Conservation (phyloP, 345 rosid species). For the Boechera retrofracta region DNA sequence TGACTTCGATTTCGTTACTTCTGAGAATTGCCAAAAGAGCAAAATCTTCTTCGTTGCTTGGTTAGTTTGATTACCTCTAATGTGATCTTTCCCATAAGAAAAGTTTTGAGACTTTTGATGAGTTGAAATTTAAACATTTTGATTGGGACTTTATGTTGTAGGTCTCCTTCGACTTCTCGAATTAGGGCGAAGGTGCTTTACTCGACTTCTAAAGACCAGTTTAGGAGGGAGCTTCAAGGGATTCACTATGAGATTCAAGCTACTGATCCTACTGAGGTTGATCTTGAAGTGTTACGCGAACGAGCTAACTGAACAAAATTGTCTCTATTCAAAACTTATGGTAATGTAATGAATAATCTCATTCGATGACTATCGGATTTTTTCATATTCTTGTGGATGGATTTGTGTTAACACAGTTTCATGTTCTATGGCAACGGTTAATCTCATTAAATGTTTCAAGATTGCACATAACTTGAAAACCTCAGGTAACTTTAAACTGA, state of each 20-base stretch:
- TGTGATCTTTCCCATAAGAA: background rate
- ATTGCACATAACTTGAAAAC: background rate
- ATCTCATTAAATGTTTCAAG: constrained; percentile 3
- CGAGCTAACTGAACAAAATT: constrained; percentile 53
- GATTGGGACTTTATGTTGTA: constrained; percentile 12
- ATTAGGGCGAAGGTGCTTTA: constrained; percentile 80
- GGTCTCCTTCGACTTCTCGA: constrained; percentile 75
- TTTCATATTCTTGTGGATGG: constrained; percentile 25
- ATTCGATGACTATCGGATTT: constrained; percentile 19
- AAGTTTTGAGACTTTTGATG: background rate
- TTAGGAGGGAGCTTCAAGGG: constrained; percentile 77
- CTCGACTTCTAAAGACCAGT: constrained; percentile 70
- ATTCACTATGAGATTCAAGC: constrained; percentile 87
- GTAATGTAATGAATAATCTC: constrained; percentile 43
- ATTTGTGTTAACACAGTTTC: constrained; percentile 30
- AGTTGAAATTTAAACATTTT: background rate
- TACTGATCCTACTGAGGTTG: constrained; percentile 84
- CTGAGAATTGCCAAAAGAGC: constrained; percentile 84
- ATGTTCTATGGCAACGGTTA: constrained; percentile 28
- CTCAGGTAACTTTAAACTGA: background rate
- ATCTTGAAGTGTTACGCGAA: constrained; percentile 67
- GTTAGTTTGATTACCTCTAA: constrained; percentile 45
- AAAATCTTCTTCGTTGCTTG: constrained; percentile 84
- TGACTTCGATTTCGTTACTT: constrained; percentile 72
- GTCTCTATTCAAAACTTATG: background rate